Conservation (phyloP, 306 rosid genomes). For the Vigna reflexopilosa region DNA sequence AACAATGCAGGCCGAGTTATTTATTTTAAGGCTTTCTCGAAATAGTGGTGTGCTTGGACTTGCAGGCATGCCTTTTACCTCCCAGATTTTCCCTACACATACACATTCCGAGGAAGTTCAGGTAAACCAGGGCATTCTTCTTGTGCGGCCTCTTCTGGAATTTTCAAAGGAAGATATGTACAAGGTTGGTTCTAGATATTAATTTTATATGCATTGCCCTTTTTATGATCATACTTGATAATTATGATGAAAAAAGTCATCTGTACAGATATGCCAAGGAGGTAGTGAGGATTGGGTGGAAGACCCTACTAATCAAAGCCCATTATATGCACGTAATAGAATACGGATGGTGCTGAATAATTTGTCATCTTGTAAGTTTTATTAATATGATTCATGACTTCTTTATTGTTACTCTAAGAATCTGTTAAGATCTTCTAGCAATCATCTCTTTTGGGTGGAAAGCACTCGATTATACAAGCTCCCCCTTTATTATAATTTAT, state of each 20-base stretch:
- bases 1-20: conserved; percentile 94
- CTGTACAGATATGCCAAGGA: conserved; percentile 74
- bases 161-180: conserved; percentile 90
- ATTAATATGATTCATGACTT: conserved; percentile 26
- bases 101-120: conserved; percentile 49
- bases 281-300: conserved; percentile 82
- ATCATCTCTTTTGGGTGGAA: not conserved
- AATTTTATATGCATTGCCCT: conserved; percentile 7
- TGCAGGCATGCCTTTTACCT: conserved; percentile 89
- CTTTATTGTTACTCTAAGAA: not conserved
- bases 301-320: conserved; percentile 89
- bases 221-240: not conserved
- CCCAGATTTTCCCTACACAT: conserved; percentile 76
- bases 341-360: conserved; percentile 69
- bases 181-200: conserved; percentile 58
- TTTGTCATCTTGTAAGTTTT: conserved; percentile 69
- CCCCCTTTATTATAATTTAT: not conserved
- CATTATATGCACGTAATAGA: conserved; percentile 82
- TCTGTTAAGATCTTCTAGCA: conserved; percentile 30
- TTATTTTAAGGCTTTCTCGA: conserved; percentile 91
- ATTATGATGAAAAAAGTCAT: conserved; percentile 12
- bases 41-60: conserved; percentile 95
- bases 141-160: conserved; percentile 87
- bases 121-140: conserved; percentile 62
- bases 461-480: not conserved